Conservation (phyloP, 495 filamentous ascomycete genomes). For the Coniosporium apollinis region DNA sequence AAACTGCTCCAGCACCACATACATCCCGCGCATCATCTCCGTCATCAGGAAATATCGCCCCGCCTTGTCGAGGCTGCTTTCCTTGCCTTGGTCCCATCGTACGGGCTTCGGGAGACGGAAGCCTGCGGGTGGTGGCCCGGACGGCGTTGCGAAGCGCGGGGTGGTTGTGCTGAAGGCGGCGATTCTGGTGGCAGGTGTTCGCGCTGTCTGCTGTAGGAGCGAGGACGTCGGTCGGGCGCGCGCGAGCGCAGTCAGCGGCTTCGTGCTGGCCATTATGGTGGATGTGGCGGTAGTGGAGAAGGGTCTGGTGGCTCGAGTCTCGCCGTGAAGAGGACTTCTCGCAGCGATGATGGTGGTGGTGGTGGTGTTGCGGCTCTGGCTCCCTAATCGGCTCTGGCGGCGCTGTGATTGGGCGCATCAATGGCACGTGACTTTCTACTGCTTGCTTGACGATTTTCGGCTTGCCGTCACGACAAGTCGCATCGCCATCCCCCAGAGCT, state of each 20-base stretch:
- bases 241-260: conserved; percentile 19
- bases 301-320: no score
- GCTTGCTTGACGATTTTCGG: no score
- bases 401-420: no score
- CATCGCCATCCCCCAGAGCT: no score
- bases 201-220: conserved; percentile 7
- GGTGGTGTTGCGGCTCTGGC: no score
- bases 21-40: conserved; percentile 96
- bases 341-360: no score
- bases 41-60: conserved; percentile 84
- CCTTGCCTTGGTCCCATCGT: conserved; percentile 53
- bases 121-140: conserved; percentile 55
- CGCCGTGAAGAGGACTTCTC: no score
- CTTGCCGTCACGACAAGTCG: no score
- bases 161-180: conserved; percentile 48
- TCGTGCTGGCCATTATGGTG: conserved; percentile 14
- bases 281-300: no score
- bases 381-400: no score
- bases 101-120: conserved; percentile 55
- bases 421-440: no score
- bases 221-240: conserved; percentile 11
- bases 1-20: conserved; percentile 92
- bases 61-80: conserved; percentile 62
- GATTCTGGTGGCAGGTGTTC: conserved; percentile 26
- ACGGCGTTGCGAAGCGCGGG: conserved; percentile 45